Evolutionary conservation across 495 filamentous ascomycete species (phyloP).

Genomic region (Annulohypoxylon bovei): DNA sequence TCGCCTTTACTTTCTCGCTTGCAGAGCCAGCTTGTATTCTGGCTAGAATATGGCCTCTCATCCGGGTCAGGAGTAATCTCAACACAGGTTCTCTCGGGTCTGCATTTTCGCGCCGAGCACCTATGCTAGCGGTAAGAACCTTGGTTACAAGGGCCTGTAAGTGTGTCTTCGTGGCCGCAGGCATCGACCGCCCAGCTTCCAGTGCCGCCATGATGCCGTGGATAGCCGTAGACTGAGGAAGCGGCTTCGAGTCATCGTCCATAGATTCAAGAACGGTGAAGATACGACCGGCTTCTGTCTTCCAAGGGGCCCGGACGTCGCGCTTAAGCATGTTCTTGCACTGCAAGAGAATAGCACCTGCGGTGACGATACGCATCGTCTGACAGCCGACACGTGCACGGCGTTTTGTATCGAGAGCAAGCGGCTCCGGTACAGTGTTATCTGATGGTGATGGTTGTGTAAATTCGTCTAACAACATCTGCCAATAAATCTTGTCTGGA

Average conservation of each 20-base stretch:
- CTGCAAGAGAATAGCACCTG: constrained; percentile 83
- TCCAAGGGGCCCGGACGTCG: constrained; percentile 90
- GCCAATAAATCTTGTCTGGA: constrained; percentile 79
- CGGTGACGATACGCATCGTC: constrained; percentile 78
- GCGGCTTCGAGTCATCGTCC: constrained; percentile 44
- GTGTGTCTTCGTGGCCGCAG: constrained; percentile 67
- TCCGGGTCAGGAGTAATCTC: constrained; percentile 76
- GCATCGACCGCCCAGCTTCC: constrained; percentile 83
- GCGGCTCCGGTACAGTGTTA: constrained; percentile 80
- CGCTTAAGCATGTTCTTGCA: constrained; percentile 96
- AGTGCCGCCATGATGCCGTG: constrained; percentile 79
- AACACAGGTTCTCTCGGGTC: constrained; percentile 82
- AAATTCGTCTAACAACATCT: constrained; percentile 70
- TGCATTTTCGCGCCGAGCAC: constrained; percentile 45
- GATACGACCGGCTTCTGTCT: constrained; percentile 82
- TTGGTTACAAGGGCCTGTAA: constrained; percentile 63
- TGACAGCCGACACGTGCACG: constrained; percentile 71
- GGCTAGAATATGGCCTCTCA: constrained; percentile 78
- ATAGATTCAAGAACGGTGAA: constrained; percentile 60
- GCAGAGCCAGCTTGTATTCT: constrained; percentile 79
- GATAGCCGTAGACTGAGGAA: constrained; percentile 63
- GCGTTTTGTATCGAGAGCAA: constrained; percentile 80
- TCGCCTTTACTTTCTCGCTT: constrained; percentile 82
- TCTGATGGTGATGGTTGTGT: constrained; percentile 60
- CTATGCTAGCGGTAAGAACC: constrained; percentile 56